These are phyloP conservation scores for Typha latifolia DNA, from an alignment of 176 grass and related monocot genomes.

Conservation along the genomic window DNA sequence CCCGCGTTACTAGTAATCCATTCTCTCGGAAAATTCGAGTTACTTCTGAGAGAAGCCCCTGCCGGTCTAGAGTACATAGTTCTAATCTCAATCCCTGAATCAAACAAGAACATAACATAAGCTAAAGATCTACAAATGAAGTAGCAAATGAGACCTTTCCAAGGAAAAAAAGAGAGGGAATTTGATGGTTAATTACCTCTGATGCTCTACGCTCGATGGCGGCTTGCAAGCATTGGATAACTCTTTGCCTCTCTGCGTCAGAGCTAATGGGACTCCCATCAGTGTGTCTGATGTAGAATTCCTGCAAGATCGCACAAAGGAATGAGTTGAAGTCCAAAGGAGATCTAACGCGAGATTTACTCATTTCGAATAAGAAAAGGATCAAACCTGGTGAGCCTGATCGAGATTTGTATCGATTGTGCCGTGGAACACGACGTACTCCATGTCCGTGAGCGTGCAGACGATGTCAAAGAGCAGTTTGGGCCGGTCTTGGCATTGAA, in stretches of 20 bases:
- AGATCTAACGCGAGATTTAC: no score
- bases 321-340: neutral
- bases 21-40: slow-evolving; percentile 89
- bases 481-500: slow-evolving; percentile 56
- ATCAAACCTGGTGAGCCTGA: slow-evolving; percentile 40
- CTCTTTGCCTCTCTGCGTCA: slow-evolving; percentile 53
- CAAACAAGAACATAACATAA: neutral
- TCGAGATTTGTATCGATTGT: slow-evolving; percentile 66
- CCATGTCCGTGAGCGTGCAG: slow-evolving; percentile 90
- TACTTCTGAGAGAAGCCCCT: slow-evolving; percentile 49
- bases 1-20: slow-evolving; percentile 54
- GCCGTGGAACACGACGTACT: slow-evolving; percentile 92
- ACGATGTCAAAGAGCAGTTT: slow-evolving; percentile 87
- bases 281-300: slow-evolving; percentile 74
- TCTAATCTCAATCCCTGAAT: slow-evolving; percentile 67
- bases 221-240: slow-evolving; percentile 62
- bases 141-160: no score
- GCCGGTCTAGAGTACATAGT: slow-evolving; percentile 45
- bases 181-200: slow-evolving; percentile 28
- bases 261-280: slow-evolving; percentile 69
- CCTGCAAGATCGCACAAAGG: slow-evolving; percentile 22
- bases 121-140: neutral
- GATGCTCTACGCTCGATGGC: slow-evolving; percentile 62
- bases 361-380: no score
- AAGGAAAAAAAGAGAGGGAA: no score